A percentile compares a stretch with the other conserved stretches of the same genome.
Evolutionary conservation across 2,329 filamentous ascomycete species (phyloP).

Genomic region (Aspergillus fumigatiaffinis): DNA sequence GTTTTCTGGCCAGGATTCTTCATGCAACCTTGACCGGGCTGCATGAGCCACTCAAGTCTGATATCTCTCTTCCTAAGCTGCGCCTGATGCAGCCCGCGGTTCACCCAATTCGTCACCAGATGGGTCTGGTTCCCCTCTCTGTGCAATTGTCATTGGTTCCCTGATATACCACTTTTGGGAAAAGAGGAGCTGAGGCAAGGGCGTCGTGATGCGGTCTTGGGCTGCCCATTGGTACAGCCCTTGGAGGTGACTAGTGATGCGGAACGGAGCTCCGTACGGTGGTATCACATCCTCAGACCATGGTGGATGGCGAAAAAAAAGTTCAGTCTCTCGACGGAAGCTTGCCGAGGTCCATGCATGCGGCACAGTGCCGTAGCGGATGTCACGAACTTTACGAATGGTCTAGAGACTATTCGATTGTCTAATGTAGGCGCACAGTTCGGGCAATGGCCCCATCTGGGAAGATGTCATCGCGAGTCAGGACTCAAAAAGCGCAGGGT

Average conservation of each 20-base stretch:
- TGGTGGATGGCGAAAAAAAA: background rate
- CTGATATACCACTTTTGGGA: conserved; percentile 11
- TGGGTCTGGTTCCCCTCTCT: conserved; percentile 9
- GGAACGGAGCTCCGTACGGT: conserved; percentile 6
- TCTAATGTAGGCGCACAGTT: conserved; percentile 15
- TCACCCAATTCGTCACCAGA: conserved; percentile 7
- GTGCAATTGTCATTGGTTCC: conserved; percentile 11
- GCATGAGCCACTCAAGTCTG: conserved; percentile 9
- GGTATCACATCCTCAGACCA: background rate
- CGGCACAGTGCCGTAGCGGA: background rate
- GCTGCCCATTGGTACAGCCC: conserved; percentile 17
- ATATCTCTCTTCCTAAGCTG: conserved; percentile 5
- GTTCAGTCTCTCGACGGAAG: background rate
- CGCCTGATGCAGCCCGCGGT: conserved; percentile 8
- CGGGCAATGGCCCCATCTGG: conserved; percentile 11
- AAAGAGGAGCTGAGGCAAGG: conserved; percentile 12
- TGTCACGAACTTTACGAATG: background rate
- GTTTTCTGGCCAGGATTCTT: conserved; percentile 9
- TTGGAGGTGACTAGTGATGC: conserved; percentile 4
- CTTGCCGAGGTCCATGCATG: background rate
- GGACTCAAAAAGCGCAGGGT: conserved; percentile 15
- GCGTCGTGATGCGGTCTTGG: conserved; percentile 7
- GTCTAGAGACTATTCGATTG: conserved; percentile 8
- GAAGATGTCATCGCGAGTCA: conserved; percentile 14
- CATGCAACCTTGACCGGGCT: conserved; percentile 9